Evolutionary conservation across 2,329 filamentous ascomycete species (phyloP).

Genomic region (Xylariomycetidae sp.): DNA sequence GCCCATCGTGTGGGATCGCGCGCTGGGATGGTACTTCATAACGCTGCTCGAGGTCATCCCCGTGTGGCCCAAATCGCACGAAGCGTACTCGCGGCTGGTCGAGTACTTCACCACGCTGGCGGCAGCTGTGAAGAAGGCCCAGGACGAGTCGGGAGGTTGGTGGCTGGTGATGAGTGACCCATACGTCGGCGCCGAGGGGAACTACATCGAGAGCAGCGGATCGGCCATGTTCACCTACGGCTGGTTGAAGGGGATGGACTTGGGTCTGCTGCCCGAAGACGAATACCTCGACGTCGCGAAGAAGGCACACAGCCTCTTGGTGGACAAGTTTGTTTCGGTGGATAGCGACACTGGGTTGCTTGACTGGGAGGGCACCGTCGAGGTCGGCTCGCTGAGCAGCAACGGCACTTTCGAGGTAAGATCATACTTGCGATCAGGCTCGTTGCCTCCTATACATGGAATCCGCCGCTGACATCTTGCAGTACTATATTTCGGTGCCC

Average conservation of each 20-base stretch:
- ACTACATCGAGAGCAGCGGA: constrained; percentile 56
- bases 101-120: constrained; percentile 36
- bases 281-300: constrained; percentile 32
- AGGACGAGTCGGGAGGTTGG: constrained; percentile 45
- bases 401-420: constrained; percentile 43
- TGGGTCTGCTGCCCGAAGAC: constrained; percentile 27
- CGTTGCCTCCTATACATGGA: too few relatives aligned
- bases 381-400: constrained; percentile 42
- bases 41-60: constrained; percentile 42
- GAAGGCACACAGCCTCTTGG: constrained; percentile 38
- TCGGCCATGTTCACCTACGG: constrained; percentile 53
- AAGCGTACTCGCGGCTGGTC: constrained; percentile 31
- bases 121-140: constrained; percentile 33
- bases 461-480: constrained; percentile 3
- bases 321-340: constrained; percentile 39
- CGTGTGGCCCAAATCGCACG: constrained; percentile 30
- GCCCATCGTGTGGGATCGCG: constrained; percentile 44
- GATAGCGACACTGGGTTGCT: constrained; percentile 40
- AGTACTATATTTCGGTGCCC: constrained; percentile 38
- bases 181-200: constrained; percentile 41
- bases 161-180: constrained; percentile 50
- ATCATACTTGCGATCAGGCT: too few relatives aligned
- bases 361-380: constrained; percentile 45
- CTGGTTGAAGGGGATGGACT: constrained; percentile 38
- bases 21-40: constrained; percentile 45